Conservation (phyloP, 305 asterid genomes). For the Fraxinus dipetala region DNA sequence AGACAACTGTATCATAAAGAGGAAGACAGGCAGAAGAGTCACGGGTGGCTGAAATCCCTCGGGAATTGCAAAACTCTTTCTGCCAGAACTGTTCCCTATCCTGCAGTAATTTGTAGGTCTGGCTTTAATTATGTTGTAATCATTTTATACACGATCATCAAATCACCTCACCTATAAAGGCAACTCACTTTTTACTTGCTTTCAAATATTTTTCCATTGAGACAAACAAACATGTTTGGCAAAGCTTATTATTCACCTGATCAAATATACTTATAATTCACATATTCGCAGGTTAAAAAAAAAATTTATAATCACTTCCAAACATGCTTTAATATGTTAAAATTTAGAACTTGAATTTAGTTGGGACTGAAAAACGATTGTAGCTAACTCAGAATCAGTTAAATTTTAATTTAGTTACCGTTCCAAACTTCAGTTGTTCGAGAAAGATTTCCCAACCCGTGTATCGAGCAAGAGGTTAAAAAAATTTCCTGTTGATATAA, state of each 20-base stretch:
- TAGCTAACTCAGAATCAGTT: background rate
- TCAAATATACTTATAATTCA: background rate
- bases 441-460: background rate
- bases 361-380: background rate
- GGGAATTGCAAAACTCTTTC: constrained; percentile 4
- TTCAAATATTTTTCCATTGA: background rate
- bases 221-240: background rate
- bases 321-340: background rate
- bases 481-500: background rate
- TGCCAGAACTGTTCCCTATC: background rate
- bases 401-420: background rate
- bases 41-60: constrained; percentile 17
- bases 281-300: background rate
- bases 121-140: constrained; percentile 56
- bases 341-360: background rate
- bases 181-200: constrained; percentile 39
- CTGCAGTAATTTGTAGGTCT: constrained; percentile 1
- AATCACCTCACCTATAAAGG: constrained; percentile 35
- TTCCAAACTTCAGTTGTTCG: background rate
- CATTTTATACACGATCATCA: constrained; percentile 42
- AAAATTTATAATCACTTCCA: background rate
- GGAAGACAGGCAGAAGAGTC: background rate
- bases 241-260: background rate
- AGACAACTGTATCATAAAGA: background rate
- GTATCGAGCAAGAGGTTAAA: background rate